These are phyloP conservation scores for Talaromyces nanjingensis DNA, from an alignment of 495 filamentous ascomycete species.

Conservation along the genomic window DNA sequence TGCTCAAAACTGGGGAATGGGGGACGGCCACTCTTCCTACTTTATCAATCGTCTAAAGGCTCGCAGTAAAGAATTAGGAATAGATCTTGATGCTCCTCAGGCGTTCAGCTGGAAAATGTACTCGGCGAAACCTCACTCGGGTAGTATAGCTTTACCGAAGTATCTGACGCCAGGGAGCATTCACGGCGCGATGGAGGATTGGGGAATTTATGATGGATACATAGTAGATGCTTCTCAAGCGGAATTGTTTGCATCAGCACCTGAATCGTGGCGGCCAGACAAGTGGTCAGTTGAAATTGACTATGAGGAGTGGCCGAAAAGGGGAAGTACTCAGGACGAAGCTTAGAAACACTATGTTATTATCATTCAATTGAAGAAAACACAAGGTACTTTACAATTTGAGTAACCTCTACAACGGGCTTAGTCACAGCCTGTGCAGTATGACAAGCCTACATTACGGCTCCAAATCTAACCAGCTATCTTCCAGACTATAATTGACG, in stretches of 20 bases:
- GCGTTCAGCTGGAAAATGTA: neutral
- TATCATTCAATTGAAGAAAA: too few species aligned
- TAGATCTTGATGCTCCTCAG: neutral
- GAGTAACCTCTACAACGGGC: too few species aligned
- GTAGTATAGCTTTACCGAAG: neutral
- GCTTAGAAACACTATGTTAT: neutral
- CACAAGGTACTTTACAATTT: too few species aligned
- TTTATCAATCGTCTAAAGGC: neutral
- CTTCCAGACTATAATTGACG: too few species aligned
- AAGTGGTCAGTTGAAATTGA: neutral
- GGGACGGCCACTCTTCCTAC: too few species aligned
- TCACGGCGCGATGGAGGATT: neutral
- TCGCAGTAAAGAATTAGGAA: constrained; percentile 2
- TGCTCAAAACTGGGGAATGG: too few species aligned
- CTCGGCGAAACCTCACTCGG: neutral
- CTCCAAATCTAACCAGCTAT: too few species aligned
- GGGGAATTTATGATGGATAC: neutral
- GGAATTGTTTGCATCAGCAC: constrained; percentile 1
- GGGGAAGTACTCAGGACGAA: neutral
- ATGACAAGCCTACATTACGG: too few species aligned
- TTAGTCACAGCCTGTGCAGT: too few species aligned
- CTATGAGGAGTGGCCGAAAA: constrained; percentile 2
- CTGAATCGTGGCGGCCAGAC: constrained; percentile 2
- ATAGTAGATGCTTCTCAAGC: neutral
- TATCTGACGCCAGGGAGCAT: neutral